phyloP scores from a whole-genome alignment of 1,139 yeast species.

The Scheffersomyces lignicola region DNA sequence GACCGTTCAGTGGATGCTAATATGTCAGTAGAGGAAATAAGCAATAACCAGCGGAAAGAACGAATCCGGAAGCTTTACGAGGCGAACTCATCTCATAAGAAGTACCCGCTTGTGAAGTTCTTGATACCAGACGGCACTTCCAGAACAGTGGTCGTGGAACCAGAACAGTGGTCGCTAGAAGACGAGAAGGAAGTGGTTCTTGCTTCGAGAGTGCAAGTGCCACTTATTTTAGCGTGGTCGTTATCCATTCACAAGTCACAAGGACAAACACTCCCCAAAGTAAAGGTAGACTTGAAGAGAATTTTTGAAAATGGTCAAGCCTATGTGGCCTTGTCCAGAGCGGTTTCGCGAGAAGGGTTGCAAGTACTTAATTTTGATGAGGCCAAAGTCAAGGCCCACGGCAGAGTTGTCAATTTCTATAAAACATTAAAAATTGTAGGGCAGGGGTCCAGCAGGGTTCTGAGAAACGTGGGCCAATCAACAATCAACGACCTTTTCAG shows the following conservation, averaged over 20 bases:
- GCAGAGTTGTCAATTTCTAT: constrained; percentile 64
- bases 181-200: constrained; percentile 33
- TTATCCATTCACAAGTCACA: constrained; percentile 93
- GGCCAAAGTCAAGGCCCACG: constrained; percentile 58
- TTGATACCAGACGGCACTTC: constrained; percentile 64
- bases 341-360: constrained; percentile 73
- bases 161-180: constrained; percentile 46
- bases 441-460: neutral
- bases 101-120: constrained; percentile 77
- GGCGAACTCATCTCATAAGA: constrained; percentile 26
- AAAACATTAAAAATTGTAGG: constrained; percentile 19
- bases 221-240: constrained; percentile 92
- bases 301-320: constrained; percentile 95
- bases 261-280: constrained; percentile 87
- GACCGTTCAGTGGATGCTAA: constrained; percentile 12
- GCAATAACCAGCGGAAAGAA: constrained; percentile 21
- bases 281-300: constrained; percentile 72
- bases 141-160: constrained; percentile 58
- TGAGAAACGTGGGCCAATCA: neutral
- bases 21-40: constrained; percentile 10
- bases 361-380: constrained; percentile 73
- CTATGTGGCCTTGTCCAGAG: constrained; percentile 89
- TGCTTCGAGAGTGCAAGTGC: constrained; percentile 57
- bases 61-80: constrained; percentile 17
- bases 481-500: neutral